Evolutionary conservation across 257 asterid species (phyloP).

Genomic region (Rubia yunnanensis): DNA sequence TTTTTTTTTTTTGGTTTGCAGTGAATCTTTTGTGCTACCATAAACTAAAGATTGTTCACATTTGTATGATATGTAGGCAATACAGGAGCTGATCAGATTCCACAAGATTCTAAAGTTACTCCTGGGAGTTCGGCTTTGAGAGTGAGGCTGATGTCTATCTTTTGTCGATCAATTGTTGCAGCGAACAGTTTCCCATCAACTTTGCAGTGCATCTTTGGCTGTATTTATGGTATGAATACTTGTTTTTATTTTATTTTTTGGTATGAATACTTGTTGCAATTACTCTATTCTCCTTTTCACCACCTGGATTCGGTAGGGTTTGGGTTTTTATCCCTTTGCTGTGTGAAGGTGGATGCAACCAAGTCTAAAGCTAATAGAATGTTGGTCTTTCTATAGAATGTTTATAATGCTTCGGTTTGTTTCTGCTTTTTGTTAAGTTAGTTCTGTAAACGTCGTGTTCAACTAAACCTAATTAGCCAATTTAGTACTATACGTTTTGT

Average conservation of each 20-base stretch:
- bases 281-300: background rate
- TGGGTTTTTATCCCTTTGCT: background rate
- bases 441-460: background rate
- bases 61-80: slow-evolving; percentile 47
- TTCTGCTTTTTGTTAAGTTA: background rate
- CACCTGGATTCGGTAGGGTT: background rate
- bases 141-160: slow-evolving; percentile 68
- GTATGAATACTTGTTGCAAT: slow-evolving; percentile 21
- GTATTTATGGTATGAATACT: slow-evolving; percentile 55
- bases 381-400: background rate
- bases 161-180: slow-evolving; percentile 87
- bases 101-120: slow-evolving; percentile 60
- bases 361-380: too few species aligned
- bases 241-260: slow-evolving; percentile 51
- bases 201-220: slow-evolving; percentile 90
- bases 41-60: background rate
- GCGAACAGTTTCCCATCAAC: slow-evolving; percentile 92
- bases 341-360: background rate
- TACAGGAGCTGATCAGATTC: slow-evolving; percentile 41
- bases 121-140: slow-evolving; percentile 66
- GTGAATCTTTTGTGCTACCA: background rate
- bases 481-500: background rate
- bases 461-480: background rate
- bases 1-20: background rate
- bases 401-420: background rate